Evolutionary conservation across 208 protist species (phyloP).

Genomic region (Leishmania tarentolae): DNA sequence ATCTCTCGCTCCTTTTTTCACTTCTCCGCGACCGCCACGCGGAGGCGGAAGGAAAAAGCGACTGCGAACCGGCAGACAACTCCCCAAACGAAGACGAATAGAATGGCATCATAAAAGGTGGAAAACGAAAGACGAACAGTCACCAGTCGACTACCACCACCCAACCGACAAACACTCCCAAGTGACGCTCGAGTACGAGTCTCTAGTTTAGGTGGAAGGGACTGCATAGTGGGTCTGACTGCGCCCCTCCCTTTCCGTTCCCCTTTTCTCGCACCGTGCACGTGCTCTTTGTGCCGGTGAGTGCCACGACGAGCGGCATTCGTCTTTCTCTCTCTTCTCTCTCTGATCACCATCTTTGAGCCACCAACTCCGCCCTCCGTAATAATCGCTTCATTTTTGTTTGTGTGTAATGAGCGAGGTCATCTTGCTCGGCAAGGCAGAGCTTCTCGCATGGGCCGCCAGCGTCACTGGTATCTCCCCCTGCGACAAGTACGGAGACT

Average conservation of each 20-base stretch:
- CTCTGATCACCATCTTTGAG: background rate
- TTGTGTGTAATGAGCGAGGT: constrained; percentile 4
- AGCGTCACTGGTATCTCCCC: constrained; percentile 36
- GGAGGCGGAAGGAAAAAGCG: background rate
- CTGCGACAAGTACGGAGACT: constrained; percentile 59
- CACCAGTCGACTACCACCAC: background rate
- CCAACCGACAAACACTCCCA: background rate
- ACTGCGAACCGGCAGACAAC: background rate
- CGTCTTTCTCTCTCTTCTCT: constrained; percentile 2
- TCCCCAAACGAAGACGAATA: background rate
- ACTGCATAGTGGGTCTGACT: background rate
- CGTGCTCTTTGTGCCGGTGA: background rate
- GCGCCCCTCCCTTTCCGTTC: too few species aligned
- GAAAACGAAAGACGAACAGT: background rate
- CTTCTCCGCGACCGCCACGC: background rate
- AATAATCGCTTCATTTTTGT: background rate
- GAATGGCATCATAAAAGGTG: background rate
- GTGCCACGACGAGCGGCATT: background rate
- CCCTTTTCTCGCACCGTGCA: background rate
- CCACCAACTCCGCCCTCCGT: background rate
- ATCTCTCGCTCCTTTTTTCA: background rate
- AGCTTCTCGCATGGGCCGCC: constrained; percentile 59
- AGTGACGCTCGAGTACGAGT: background rate
- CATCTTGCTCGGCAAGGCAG: constrained; percentile 40
- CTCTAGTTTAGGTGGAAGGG: background rate